A percentile compares a stretch with the other conserved stretches of the same genome.
phyloP scores from a whole-genome alignment of 1,284 basidiomycete species.

The Agroathelia rolfsii region DNA sequence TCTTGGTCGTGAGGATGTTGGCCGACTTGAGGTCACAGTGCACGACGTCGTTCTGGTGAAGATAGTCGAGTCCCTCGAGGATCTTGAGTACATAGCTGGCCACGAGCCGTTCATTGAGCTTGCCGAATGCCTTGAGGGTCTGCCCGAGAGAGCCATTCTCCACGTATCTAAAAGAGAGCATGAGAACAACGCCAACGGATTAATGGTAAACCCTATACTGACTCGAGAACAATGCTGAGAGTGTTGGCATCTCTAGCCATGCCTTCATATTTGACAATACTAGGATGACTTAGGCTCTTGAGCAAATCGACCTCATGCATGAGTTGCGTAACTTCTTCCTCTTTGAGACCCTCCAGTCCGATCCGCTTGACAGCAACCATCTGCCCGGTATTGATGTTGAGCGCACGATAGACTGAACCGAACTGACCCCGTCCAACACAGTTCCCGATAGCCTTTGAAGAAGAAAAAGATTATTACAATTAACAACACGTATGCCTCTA shows the following conservation, averaged over 20 bases:
- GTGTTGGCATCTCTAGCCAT: slow-evolving; percentile 85
- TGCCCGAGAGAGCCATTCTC: slow-evolving; percentile 91
- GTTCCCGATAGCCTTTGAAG: slow-evolving; percentile 76
- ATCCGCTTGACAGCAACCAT: slow-evolving; percentile 95
- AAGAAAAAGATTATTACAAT: slow-evolving; percentile 11
- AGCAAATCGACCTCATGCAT: slow-evolving; percentile 89
- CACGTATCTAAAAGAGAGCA: slow-evolving; percentile 54
- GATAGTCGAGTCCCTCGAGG: slow-evolving; percentile 83
- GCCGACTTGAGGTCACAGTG: slow-evolving; percentile 97
- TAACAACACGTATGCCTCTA: slow-evolving; percentile 1
- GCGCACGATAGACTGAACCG: slow-evolving; percentile 87
- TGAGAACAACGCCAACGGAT: slow-evolving; percentile 12
- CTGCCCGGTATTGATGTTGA: slow-evolving; percentile 87
- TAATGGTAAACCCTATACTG: no score
- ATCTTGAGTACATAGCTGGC: slow-evolving; percentile 90
- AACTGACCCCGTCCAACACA: slow-evolving; percentile 96
- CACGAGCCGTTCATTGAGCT: slow-evolving; percentile 82
- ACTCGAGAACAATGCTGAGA: slow-evolving; percentile 89
- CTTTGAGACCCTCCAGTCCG: slow-evolving; percentile 75
- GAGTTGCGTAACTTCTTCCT: slow-evolving; percentile 76
- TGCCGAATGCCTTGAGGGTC: slow-evolving; percentile 85
- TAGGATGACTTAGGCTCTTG: slow-evolving; percentile 81
- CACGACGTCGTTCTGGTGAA: slow-evolving; percentile 75
- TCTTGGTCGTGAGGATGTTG: slow-evolving; percentile 95
- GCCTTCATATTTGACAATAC: slow-evolving; percentile 93